Evolutionary conservation across 768 basidiomycete genomes (phyloP), one percentile per base, ranked within the genome.

Genomic region (Tubosaeta brunneosetosa): DNA sequence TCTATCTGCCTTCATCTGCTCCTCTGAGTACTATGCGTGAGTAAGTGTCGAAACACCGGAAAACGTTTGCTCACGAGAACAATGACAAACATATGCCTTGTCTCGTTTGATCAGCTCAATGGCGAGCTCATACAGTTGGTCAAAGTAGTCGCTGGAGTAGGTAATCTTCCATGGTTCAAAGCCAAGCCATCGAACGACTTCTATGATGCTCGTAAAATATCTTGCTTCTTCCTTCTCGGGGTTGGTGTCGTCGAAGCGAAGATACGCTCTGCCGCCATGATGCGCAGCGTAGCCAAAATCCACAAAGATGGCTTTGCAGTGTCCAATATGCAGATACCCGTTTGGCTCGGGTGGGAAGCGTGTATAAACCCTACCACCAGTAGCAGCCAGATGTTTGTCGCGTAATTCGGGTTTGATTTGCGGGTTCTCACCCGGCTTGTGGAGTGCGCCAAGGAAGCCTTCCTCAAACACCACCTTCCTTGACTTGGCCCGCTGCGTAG

Each of bases 321-420:
- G 97, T 3, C 95, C 95, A 59, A 92, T 87, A 62, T 93, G 97
- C 37, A 98, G 78, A 72, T 81, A 98, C 12, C 97, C 97, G 66
- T 99, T 99, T 4, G 97, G 97, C 72, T 99, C 97, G 2, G 97
- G 97, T 25, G 97, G 97, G 73, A 99, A 99, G 36, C 97, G 91
- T 11, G 97, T 99, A 74, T 86, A 86, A 4, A 98, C 94, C 46
- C 81, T 74, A 8, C 93, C 91, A 13, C 79, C 81, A 1, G 97
- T 98, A 6, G 77, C 77, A 8, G 81, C 77, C 37, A 98, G 73
- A 66, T 99, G 97, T 50, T 82, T 76, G 56, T 91, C 85, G 43
- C 88, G 86, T 47, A 97, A 81, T 47, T 79, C 77, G 3, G 86
- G 79, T 52, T 84, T 78, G 37, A 89, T 78, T 69, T 99, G 97